These are phyloP conservation scores for Leccinum pellstonianum DNA, from an alignment of 768 basidiomycete genomes.

Conservation along the genomic window DNA sequence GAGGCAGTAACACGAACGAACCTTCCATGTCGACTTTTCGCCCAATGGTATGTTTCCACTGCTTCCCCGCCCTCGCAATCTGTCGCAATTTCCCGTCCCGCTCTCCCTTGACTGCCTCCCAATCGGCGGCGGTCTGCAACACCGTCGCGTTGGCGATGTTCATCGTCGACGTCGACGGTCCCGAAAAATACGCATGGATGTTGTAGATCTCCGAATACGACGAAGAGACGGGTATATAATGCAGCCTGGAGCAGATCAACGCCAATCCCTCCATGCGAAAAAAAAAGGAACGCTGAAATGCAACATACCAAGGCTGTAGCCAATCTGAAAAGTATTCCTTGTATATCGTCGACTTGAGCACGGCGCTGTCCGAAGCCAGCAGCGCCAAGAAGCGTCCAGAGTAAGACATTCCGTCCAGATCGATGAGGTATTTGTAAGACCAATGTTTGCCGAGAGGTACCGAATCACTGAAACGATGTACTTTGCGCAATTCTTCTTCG, in stretches of 20 bases:
- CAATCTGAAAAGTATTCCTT: conserved; percentile 89
- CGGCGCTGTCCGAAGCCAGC: conserved; percentile 83
- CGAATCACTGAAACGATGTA: conserved; percentile 69
- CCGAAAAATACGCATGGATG: conserved; percentile 90
- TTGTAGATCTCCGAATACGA: conserved; percentile 93
- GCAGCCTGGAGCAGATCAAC: conserved; percentile 58
- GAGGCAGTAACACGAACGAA: conserved; percentile 34
- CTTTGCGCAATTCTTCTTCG: conserved; percentile 55
- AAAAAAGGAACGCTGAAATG: not conserved
- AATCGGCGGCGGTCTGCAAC: conserved; percentile 29
- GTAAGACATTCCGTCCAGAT: conserved; percentile 95
- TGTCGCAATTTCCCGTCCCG: conserved; percentile 73
- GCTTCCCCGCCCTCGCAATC: conserved; percentile 89
- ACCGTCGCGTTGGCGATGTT: conserved; percentile 50
- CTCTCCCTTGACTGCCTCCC: conserved; percentile 41
- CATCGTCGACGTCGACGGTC: conserved; percentile 63
- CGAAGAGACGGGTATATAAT: conserved; percentile 89
- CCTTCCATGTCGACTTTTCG: conserved; percentile 91
- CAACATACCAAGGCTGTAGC: conserved; percentile 81
- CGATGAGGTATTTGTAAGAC: conserved; percentile 90
- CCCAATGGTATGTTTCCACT: conserved; percentile 86
- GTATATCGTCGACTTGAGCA: conserved; percentile 89
- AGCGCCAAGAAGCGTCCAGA: conserved; percentile 86
- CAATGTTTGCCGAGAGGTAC: conserved; percentile 86
- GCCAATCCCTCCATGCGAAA: not conserved